phyloP scores from a whole-genome alignment of 345 rosid genomes.

The Salix exigua region DNA sequence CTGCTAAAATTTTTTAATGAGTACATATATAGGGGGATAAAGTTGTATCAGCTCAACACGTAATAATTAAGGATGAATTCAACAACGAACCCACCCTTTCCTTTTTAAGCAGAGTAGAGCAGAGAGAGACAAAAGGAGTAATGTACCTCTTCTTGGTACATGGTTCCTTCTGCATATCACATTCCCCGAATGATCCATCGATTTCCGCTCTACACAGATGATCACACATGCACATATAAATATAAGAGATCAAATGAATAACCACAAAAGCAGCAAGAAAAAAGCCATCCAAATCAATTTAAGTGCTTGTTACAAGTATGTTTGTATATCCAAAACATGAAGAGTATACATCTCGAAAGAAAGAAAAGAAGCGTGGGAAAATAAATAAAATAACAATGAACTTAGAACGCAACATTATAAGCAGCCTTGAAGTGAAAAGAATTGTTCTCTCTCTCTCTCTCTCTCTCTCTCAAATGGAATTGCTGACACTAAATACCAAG shows the following conservation, averaged over 20 bases:
- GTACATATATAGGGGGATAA: not conserved
- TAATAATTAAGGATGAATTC: not conserved
- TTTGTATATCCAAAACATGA: not conserved
- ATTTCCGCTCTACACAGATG: constrained; percentile 44
- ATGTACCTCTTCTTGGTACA: constrained; percentile 76
- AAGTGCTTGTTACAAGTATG: not conserved
- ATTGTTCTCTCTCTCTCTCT: not conserved
- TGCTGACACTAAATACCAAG: not conserved
- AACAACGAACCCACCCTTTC: not conserved
- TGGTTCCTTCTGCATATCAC: constrained; percentile 63
- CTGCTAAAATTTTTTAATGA: not conserved
- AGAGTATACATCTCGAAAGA: not conserved
- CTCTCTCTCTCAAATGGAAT: constrained; percentile 1
- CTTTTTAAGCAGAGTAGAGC: not conserved
- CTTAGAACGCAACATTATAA: not conserved
- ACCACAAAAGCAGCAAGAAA: not conserved
- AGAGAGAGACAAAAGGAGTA: not conserved
- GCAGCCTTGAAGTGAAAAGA: not conserved
- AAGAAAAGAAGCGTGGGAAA: not conserved
- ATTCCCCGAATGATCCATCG: constrained; percentile 69
- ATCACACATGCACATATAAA: constrained; percentile 11
- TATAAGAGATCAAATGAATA: not conserved
- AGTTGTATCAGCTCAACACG: not conserved
- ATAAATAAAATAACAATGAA: not conserved
- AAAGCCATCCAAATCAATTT: not conserved